Conservation (phyloP, 2,329 filamentous ascomycete species). For the Apiospora phragmitis region DNA sequence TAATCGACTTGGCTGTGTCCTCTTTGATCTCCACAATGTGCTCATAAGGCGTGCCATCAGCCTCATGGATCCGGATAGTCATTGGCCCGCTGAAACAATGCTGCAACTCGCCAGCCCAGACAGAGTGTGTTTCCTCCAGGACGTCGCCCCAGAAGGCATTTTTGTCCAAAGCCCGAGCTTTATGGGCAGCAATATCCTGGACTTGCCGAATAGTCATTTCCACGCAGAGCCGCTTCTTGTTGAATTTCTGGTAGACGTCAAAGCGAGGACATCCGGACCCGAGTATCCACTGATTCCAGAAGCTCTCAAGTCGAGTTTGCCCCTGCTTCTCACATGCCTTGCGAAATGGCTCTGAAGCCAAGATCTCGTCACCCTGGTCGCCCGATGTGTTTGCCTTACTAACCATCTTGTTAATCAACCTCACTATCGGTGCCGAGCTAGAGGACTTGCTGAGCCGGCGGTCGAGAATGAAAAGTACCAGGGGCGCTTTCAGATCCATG, state of each 20-base stretch:
- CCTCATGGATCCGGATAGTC: slow-evolving; percentile 97
- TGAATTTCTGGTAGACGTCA: slow-evolving; percentile 84
- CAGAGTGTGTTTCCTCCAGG: slow-evolving; percentile 72
- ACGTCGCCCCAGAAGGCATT: slow-evolving; percentile 81
- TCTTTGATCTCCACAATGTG: slow-evolving; percentile 97
- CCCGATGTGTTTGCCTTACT: slow-evolving; percentile 75
- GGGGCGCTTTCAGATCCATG: slow-evolving; percentile 83
- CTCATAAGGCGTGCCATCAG: slow-evolving; percentile 96
- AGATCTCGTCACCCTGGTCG: slow-evolving; percentile 65
- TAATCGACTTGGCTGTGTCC: slow-evolving; percentile 69
- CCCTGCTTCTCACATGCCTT: slow-evolving; percentile 85
- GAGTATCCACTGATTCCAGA: slow-evolving; percentile 92
- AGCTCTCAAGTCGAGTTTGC: slow-evolving; percentile 81
- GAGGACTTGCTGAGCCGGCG: slow-evolving; percentile 87
- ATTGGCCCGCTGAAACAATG: slow-evolving; percentile 92
- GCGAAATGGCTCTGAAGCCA: slow-evolving; percentile 76
- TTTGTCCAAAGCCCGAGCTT: slow-evolving; percentile 60
- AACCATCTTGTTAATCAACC: slow-evolving; percentile 84
- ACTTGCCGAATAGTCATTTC: slow-evolving; percentile 86
- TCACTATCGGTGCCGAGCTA: slow-evolving; percentile 77
- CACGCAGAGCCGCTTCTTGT: slow-evolving; percentile 95
- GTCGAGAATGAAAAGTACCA: slow-evolving; percentile 93
- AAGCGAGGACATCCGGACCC: slow-evolving; percentile 89
- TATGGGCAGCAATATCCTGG: slow-evolving; percentile 50
- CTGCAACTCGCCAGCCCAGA: slow-evolving; percentile 70